These are phyloP conservation scores for Avicennia marina DNA, from an alignment of 257 asterid genomes.

Conservation along the genomic window DNA sequence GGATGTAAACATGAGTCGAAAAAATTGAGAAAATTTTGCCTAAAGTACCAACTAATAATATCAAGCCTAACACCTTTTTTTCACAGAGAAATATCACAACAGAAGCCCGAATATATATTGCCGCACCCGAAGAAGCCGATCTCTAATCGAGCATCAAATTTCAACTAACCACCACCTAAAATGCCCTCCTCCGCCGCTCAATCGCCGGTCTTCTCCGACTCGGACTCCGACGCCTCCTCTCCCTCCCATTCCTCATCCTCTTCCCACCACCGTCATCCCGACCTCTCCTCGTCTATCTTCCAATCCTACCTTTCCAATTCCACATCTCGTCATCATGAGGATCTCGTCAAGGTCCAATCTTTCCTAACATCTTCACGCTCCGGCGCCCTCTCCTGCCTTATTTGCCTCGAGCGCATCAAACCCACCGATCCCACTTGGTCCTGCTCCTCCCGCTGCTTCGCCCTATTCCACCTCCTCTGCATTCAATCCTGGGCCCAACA, in stretches of 20 bases:
- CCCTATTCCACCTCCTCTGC: constrained; percentile 83
- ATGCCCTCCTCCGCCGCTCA: constrained; percentile 41
- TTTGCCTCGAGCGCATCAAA: constrained; percentile 86
- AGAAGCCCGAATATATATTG: too few species aligned
- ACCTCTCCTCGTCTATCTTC: constrained; percentile 78
- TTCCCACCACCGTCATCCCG: constrained; percentile 43
- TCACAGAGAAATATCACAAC: too few species aligned
- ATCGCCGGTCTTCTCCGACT: constrained; percentile 51
- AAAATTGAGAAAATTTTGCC: too few species aligned
- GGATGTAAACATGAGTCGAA: too few species aligned
- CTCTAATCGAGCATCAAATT: too few species aligned
- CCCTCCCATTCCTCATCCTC: constrained; percentile 24
- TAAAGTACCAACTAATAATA: too few species aligned
- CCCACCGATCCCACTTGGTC: constrained; percentile 92
- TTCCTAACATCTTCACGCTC: constrained; percentile 86
- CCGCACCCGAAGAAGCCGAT: neutral
- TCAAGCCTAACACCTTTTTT: too few species aligned
- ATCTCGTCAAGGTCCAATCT: constrained; percentile 82
- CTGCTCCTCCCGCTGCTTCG: constrained; percentile 80
- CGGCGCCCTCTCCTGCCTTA: constrained; percentile 92
- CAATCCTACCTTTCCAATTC: constrained; percentile 71
- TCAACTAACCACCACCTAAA: constrained; percentile 13
- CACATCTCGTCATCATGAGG: constrained; percentile 39
- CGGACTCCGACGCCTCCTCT: constrained; percentile 38
- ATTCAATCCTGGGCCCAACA: constrained; percentile 94